A percentile compares a stretch with the other conserved stretches of the same genome.
Evolutionary conservation across 805 yeast species (phyloP).

Genomic region (Suhomyces tanzawaensis): DNA sequence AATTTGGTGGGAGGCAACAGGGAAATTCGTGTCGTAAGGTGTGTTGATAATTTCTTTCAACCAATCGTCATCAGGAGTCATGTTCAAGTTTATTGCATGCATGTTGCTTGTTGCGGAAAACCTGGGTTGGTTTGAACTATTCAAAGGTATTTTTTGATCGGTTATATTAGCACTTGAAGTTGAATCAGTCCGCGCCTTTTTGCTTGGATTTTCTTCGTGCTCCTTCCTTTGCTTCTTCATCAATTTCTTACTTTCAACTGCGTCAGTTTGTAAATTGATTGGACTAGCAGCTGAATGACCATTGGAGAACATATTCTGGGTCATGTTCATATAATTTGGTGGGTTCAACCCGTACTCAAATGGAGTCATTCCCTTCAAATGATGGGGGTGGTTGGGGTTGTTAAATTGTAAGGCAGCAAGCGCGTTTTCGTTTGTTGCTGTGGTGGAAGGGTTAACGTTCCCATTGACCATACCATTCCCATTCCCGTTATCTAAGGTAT

Average conservation of each 20-base stretch:
- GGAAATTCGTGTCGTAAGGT: slow-evolving; percentile 61
- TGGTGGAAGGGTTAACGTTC: background rate
- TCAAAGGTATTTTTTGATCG: background rate
- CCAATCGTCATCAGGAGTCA: slow-evolving; percentile 52
- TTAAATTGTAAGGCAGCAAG: slow-evolving; percentile 25
- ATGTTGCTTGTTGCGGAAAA: background rate
- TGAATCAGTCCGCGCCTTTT: slow-evolving; percentile 4
- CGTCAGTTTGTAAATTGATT: slow-evolving; percentile 3
- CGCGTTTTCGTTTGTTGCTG: background rate
- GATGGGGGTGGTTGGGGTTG: slow-evolving; percentile 39
- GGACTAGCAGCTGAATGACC: background rate
- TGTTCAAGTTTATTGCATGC: slow-evolving; percentile 7
- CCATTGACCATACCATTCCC: background rate
- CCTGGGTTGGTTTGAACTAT: background rate
- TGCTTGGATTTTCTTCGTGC: slow-evolving; percentile 1
- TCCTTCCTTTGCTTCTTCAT: background rate
- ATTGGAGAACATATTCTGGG: slow-evolving; percentile 11
- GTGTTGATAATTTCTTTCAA: slow-evolving; percentile 66
- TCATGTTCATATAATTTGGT: slow-evolving; percentile 14
- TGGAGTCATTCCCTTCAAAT: slow-evolving; percentile 41
- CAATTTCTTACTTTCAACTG: slow-evolving; percentile 2
- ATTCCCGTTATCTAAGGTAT: background rate
- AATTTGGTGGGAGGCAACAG: slow-evolving; percentile 50
- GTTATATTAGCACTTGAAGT: background rate
- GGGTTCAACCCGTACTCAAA: slow-evolving; percentile 28